Percentiles rank a stretch among this genome's conserved stretches.
Evolutionary conservation across 202 grass and related monocot species (phyloP).

Genomic region (Eragrostis tef): DNA sequence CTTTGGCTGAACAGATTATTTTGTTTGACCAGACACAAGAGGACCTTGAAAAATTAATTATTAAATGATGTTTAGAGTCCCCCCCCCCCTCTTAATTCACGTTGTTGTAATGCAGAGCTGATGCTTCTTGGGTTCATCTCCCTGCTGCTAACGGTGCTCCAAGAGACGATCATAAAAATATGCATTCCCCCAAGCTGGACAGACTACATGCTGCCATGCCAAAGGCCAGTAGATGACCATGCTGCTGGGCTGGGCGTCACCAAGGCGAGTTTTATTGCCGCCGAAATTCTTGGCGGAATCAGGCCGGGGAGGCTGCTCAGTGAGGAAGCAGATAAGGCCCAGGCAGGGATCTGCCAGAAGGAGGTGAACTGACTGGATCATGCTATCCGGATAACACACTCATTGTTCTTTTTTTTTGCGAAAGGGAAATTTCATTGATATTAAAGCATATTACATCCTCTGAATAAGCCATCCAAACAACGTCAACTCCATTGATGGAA

Average conservation of each 20-base stretch:
- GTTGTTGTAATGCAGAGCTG: conserved; percentile 62
- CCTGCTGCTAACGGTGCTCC: conserved; percentile 82
- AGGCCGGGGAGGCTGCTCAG: conserved; percentile 55
- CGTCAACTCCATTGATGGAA: too few relatives aligned
- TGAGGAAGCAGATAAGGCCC: conserved; percentile 11
- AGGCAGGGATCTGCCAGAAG: conserved; percentile 44
- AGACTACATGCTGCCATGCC: conserved; percentile 75
- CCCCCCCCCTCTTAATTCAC: too few relatives aligned
- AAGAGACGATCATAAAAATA: conserved; percentile 64
- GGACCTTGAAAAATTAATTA: not conserved
- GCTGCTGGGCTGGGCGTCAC: not conserved
- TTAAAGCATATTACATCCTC: too few relatives aligned
- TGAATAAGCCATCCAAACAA: too few relatives aligned
- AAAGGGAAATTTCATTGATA: too few relatives aligned
- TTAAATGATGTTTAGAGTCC: not conserved
- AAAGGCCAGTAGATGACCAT: conserved; percentile 22
- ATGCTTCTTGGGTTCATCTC: conserved; percentile 98
- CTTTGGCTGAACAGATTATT: not conserved
- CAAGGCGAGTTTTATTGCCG: conserved; percentile 44
- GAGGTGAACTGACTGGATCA: conserved; percentile 55
- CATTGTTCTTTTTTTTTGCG: too few relatives aligned
- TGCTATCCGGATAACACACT: not conserved
- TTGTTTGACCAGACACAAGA: not conserved
- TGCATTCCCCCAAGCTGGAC: conserved; percentile 73
- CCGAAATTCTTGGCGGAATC: conserved; percentile 52